Percentiles rank a stretch among this genome's conserved stretches.
Evolutionary conservation across 2,329 filamentous ascomycete genomes (phyloP).

Genomic region (Meredithiella fracta): DNA sequence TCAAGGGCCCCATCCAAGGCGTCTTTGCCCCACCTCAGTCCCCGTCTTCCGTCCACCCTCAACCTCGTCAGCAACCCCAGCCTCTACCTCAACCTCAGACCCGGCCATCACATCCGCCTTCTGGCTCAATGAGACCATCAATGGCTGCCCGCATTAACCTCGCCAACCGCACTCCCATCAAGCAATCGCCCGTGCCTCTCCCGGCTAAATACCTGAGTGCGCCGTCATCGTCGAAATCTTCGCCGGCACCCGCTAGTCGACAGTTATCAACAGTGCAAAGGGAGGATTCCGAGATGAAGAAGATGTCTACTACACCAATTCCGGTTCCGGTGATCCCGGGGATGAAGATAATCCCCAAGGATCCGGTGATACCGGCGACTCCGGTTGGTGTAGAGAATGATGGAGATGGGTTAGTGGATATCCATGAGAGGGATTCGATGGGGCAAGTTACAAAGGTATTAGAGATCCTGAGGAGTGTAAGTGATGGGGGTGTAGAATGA

Average conservation of each 20-base stretch:
- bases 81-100: not conserved
- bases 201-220: constrained; percentile 24
- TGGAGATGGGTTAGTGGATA: not conserved
- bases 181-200: constrained; percentile 29
- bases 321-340: constrained; percentile 17
- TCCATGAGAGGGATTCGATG: constrained; percentile 17
- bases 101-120: not conserved
- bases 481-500: not conserved
- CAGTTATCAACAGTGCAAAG: not conserved
- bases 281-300: not conserved
- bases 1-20: not conserved
- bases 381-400: not conserved
- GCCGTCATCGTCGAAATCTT: constrained; percentile 9
- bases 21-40: not conserved
- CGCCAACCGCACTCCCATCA: constrained; percentile 19
- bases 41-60: not conserved
- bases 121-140: not conserved
- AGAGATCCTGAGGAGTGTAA: constrained; percentile 14
- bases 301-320: not conserved
- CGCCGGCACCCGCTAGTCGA: not conserved
- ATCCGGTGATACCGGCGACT: too few species aligned
- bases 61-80: not conserved
- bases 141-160: not conserved
- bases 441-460: constrained; percentile 37
- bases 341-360: too few species aligned